Evolutionary conservation across 768 basidiomycete species (phyloP), one percentile per base, ranked within the genome.

Genomic region (Boletellus ananiceps): DNA sequence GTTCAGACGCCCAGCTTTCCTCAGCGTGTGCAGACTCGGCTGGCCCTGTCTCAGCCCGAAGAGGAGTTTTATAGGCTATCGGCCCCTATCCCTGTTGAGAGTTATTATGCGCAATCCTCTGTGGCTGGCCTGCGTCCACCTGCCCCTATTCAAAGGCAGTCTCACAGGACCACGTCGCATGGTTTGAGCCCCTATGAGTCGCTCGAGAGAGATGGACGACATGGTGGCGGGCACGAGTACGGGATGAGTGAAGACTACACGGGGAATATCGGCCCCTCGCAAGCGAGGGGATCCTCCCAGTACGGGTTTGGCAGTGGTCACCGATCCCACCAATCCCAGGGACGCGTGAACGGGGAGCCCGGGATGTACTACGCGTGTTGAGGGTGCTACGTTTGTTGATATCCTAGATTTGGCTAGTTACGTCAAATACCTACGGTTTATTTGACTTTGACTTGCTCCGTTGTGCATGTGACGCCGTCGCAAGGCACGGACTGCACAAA

Each of bases 1-100:
- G 42, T 29, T n/a, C 47, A 31, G 4, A 18, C 43, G 7, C 66
- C 51, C 1, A 50, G 3, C 8, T 2, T 19, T 15, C 51, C 53
- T 0, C 40, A 57, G 14, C 55, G 54, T 8, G 57, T 47, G 18
- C 52, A 36, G 5, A 54, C 46, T 4, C 45, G 63, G 23, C 27
- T 47, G 13, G 37, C 40, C 13, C 44, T 53, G 23, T 34, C 49
- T 12, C 7, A 44, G 0, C 48, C 54, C 2, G 42, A 46, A 16
- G 50, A 49, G 6, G 27, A 18, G 1, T 34, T 37, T 5, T 19
- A 56, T 16, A 40, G 32, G 21, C 16, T 16, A 7, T 11, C 38
- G 5, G 8, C 40, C 34, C 46, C 29, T 42, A 25, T 33, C 15
- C 29, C 29, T 2, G 4, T 40, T 9, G 18, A 35, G 3, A 5